phyloP scores from a whole-genome alignment of 768 basidiomycete species.

The Tylopilus intermedius region DNA sequence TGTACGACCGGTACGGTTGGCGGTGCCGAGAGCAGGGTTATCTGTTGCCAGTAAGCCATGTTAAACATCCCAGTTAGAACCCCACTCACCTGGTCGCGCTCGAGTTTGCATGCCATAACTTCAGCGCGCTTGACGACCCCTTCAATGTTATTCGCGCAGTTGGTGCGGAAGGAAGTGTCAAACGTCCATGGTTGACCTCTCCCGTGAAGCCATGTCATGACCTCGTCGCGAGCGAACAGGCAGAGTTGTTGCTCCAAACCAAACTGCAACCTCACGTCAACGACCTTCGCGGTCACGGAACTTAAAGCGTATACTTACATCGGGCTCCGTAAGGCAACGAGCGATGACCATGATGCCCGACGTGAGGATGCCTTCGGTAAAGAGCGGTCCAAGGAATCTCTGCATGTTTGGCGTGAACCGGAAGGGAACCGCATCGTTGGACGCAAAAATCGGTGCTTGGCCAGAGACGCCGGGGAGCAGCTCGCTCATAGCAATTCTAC shows the following conservation, averaged over 20 bases:
- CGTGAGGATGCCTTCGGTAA: constrained; percentile 85
- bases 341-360: constrained; percentile 89
- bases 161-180: constrained; percentile 57
- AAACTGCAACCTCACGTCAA: constrained; percentile 45
- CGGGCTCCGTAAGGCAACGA: constrained; percentile 84
- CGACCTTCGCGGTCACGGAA: background rate
- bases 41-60: constrained; percentile 15
- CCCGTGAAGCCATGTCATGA: constrained; percentile 66
- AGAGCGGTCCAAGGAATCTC: constrained; percentile 81
- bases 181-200: constrained; percentile 52
- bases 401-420: constrained; percentile 96
- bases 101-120: constrained; percentile 78
- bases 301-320: constrained; percentile 45
- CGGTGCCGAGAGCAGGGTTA: constrained; percentile 19
- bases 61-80: background rate
- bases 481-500: constrained; percentile 90
- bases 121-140: constrained; percentile 76
- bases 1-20: constrained; percentile 56
- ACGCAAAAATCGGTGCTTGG: constrained; percentile 60
- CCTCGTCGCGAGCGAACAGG: constrained; percentile 90
- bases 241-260: constrained; percentile 90
- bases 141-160: constrained; percentile 56
- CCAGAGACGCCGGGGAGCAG: constrained; percentile 63
- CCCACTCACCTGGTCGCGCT: constrained; percentile 66
- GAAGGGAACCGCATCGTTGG: constrained; percentile 91